Conservation (phyloP, 495 filamentous ascomycete species). For the Talaromyces stipitatus region DNA sequence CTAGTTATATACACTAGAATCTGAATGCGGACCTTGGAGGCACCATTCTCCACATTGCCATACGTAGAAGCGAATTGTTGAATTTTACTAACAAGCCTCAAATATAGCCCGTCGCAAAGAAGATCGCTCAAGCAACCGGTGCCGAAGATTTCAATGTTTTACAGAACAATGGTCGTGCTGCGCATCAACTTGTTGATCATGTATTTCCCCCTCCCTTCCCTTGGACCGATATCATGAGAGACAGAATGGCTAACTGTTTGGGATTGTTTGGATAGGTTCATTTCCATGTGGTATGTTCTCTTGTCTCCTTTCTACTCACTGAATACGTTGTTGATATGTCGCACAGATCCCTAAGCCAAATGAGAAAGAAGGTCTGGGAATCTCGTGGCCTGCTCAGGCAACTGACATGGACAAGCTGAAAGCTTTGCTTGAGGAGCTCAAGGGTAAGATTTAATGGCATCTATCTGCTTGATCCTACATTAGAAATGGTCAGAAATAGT, state of each 20-base stretch:
- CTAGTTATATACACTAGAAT: background rate
- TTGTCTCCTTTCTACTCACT: background rate
- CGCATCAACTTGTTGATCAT: slow-evolving; percentile 94
- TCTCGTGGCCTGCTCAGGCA: slow-evolving; percentile 71
- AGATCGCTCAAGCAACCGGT: slow-evolving; percentile 67
- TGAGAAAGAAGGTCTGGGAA: slow-evolving; percentile 65
- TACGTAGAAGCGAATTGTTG: no score
- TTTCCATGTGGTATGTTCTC: slow-evolving; percentile 74
- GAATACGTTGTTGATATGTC: background rate
- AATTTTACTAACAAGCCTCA: background rate
- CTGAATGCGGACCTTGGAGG: background rate
- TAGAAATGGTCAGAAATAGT: background rate
- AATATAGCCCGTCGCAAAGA: slow-evolving; percentile 74
- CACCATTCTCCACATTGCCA: background rate
- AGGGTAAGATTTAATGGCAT: slow-evolving; percentile 69
- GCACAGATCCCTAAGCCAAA: slow-evolving; percentile 91
- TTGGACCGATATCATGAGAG: background rate
- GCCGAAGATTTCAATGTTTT: slow-evolving; percentile 84
- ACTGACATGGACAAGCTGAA: slow-evolving; percentile 80
- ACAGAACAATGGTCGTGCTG: slow-evolving; percentile 90
- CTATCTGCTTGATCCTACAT: background rate
- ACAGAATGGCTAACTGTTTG: background rate
- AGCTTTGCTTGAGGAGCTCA: slow-evolving; percentile 71
- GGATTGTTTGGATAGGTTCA: slow-evolving; percentile 51
- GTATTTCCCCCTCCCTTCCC: slow-evolving; percentile 38